Evolutionary conservation across 164 flowering plant species (phyloP).

Genomic region (Liquidambar formosana): DNA sequence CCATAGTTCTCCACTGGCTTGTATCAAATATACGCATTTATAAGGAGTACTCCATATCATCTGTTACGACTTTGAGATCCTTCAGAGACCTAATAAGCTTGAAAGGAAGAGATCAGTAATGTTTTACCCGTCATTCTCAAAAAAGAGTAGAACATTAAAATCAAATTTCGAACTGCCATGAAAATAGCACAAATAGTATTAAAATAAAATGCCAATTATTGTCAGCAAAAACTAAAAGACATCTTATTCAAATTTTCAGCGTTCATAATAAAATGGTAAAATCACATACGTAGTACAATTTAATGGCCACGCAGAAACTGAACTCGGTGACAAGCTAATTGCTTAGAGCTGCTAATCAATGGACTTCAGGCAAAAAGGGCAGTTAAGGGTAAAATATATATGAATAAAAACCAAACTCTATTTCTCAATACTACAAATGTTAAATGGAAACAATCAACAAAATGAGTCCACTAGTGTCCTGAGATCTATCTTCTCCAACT

Average conservation of each 20-base stretch:
- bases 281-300: not conserved
- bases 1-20: no score
- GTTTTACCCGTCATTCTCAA: not conserved
- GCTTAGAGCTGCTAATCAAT: not conserved
- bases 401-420: constrained; percentile 12
- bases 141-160: no score
- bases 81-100: not conserved
- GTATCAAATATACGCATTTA: no score
- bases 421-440: constrained; percentile 17
- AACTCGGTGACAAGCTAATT: not conserved
- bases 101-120: not conserved
- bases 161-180: no score
- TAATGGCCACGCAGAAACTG: not conserved
- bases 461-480: not conserved
- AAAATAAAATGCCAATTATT: no score
- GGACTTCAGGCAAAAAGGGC: not conserved
- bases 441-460: not conserved
- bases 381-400: not conserved
- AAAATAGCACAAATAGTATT: no score
- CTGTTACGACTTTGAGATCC: no score
- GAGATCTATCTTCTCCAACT: constrained; percentile 12
- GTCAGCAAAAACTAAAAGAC: not conserved
- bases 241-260: not conserved
- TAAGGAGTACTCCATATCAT: no score
- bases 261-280: not conserved